A percentile compares a stretch with the other conserved stretches of the same genome.
Evolutionary conservation across 1,139 yeast species (phyloP).

Genomic region (Yamadazyma atmosphaerica): DNA sequence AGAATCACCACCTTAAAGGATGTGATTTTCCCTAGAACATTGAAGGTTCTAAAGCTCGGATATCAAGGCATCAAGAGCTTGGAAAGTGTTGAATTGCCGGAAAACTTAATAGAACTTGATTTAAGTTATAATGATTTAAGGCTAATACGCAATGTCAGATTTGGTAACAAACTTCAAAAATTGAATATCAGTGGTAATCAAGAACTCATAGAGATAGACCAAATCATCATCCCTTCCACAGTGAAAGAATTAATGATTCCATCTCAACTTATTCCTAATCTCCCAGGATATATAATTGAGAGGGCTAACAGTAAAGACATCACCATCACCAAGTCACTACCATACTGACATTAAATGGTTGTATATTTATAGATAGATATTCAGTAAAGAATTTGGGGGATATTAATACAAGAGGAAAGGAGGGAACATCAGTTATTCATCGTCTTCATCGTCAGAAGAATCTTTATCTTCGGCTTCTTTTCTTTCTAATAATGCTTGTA

Average conservation of each 20-base stretch:
- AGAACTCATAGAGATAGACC: constrained; percentile 41
- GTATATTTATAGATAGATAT: too few species aligned
- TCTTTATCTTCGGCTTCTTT: constrained; percentile 51
- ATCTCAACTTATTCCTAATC: constrained; percentile 33
- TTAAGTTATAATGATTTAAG: constrained; percentile 43
- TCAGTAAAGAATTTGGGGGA: too few species aligned
- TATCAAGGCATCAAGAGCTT: constrained; percentile 42
- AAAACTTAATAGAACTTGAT: constrained; percentile 30
- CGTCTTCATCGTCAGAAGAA: constrained; percentile 47
- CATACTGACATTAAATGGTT: too few species aligned
- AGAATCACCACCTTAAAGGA: constrained; percentile 45
- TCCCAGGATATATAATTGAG: constrained; percentile 43
- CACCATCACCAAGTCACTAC: constrained; percentile 29
- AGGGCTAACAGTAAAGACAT: constrained; percentile 41
- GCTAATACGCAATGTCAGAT: constrained; percentile 36
- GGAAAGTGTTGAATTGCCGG: constrained; percentile 44
- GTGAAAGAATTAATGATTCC: constrained; percentile 39
- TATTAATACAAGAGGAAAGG: constrained; percentile 6
- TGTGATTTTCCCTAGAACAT: constrained; percentile 38
- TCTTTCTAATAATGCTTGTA: constrained; percentile 81
- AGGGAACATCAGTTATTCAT: constrained; percentile 36
- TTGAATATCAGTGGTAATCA: constrained; percentile 47
- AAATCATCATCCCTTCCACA: constrained; percentile 38
- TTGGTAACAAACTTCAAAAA: constrained; percentile 34
- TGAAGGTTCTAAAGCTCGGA: constrained; percentile 38